Evolutionary conservation across 2,329 filamentous ascomycete genomes (phyloP), one percentile per base, ranked within the genome.

Genomic region (Camptophora hylomeconis): DNA sequence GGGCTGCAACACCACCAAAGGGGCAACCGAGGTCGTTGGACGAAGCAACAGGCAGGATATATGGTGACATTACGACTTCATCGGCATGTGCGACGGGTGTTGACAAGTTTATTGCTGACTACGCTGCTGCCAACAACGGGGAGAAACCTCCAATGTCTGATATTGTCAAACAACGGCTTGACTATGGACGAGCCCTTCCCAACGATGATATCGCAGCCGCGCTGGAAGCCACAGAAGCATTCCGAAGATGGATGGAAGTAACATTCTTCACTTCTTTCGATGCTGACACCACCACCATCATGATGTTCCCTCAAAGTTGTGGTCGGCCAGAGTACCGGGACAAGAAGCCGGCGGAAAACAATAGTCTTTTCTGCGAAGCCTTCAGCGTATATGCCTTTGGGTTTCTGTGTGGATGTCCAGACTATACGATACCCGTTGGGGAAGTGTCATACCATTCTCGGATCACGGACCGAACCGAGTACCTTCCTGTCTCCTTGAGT

Each of bases 101-200:
- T 2, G 52, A 61, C 10, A 60, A 63, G 0, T 67, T 67, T 41
- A 65, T 63, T 33, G 50, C 48, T 4, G 61, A 64, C 38, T 69
- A 67, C 35, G 61, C 57, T 1, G 54, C 56, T 1, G 49, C 47
- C 0, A 47, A 67, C 33, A 51, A 55, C 17, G 63, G 61, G 2
- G 55, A 60, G 4, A 44, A 38, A 2, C 65, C 65, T 0, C 66
- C 65, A 28, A 50, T 69, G 22, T 57, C 67, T 31, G 64, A 65
- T 0, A 54, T 56, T 0, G 63, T 65, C 1, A 38, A 63, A 1
- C 50, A 52, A 0, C 57, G 65, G 7, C 67, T 63, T 59, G 50
- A 48, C 6, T 68, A 55, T 45, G 63, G 58, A 2, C 55, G 60
- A 18, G 51, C 49, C 1, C 50, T 53, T 19, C 48, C 52, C 2